These are phyloP conservation scores for Lactuca saligna DNA, from an alignment of 129 eudicot species.

Conservation along the genomic window DNA sequence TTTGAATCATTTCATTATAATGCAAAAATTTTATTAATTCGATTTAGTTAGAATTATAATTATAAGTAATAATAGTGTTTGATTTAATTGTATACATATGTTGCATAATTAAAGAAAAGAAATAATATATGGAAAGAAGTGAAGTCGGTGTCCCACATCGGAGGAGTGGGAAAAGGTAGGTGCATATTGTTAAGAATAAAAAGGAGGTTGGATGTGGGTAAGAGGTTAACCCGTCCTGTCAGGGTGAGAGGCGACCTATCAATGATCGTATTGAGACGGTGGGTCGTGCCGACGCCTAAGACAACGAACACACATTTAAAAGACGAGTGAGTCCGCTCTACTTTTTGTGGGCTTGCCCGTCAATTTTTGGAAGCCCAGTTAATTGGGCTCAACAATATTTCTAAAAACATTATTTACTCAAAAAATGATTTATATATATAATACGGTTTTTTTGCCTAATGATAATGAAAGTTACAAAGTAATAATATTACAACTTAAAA, in stretches of 20 bases:
- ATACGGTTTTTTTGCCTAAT: no score
- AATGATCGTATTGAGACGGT: constrained; percentile 76
- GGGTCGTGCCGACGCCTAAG: constrained; percentile 77
- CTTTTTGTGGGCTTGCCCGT: constrained; percentile 65
- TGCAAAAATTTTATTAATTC: no score
- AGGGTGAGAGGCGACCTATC: constrained; percentile 77
- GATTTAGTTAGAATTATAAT: no score
- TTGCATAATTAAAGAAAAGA: no score
- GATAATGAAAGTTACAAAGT: no score
- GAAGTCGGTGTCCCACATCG: constrained; percentile 23
- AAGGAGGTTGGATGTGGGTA: accelerated
- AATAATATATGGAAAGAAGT: background rate
- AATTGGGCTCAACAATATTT: constrained; percentile 15
- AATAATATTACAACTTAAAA: no score
- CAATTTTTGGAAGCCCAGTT: constrained; percentile 76
- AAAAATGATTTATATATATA: no score
- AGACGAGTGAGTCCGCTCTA: constrained; percentile 59
- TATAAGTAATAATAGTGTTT: no score
- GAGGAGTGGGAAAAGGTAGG: background rate
- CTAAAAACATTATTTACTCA: background rate
- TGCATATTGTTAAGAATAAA: constrained; percentile 6
- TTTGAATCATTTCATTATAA: no score
- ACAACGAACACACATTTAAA: constrained; percentile 53
- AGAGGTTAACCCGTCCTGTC: constrained; percentile 51
- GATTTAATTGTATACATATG: no score